Conservation (phyloP, 2,329 filamentous ascomycete species). For the Pseudogymnoascus sp. region DNA sequence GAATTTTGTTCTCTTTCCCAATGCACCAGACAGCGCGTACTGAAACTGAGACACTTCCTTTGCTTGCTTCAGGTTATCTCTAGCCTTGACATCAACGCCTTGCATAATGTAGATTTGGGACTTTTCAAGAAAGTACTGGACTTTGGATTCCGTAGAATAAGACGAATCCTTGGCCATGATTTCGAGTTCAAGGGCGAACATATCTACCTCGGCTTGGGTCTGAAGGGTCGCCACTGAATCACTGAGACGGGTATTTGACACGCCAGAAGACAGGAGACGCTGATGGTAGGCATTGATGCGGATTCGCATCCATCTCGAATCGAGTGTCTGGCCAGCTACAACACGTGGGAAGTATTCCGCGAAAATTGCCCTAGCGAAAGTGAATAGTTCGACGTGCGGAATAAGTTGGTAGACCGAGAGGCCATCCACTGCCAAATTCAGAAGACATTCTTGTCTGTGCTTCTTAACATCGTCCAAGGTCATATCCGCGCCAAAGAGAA, state of each 20-base stretch:
- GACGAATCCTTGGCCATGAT: slow-evolving; percentile 32
- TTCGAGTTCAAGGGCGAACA: slow-evolving; percentile 40
- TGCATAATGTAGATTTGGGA: slow-evolving; percentile 79
- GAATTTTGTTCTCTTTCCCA: slow-evolving; percentile 79
- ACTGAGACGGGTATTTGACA: slow-evolving; percentile 31
- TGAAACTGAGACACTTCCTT: slow-evolving; percentile 61
- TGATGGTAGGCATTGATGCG: slow-evolving; percentile 70
- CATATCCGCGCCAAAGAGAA: slow-evolving; percentile 27
- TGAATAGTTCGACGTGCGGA: slow-evolving; percentile 76
- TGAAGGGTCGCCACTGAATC: slow-evolving; percentile 56
- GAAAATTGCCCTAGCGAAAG: slow-evolving; percentile 55
- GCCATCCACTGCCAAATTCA: slow-evolving; percentile 69
- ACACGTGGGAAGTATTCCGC: slow-evolving; percentile 27
- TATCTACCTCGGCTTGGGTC: slow-evolving; percentile 50
- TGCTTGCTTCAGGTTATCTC: slow-evolving; percentile 62
- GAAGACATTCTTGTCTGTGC: slow-evolving; percentile 52
- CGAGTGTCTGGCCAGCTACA: slow-evolving; percentile 15
- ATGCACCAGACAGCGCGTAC: slow-evolving; percentile 75
- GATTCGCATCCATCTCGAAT: slow-evolving; percentile 44
- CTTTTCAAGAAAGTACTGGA: slow-evolving; percentile 72
- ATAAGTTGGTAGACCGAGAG: slow-evolving; percentile 80
- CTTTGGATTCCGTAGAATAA: slow-evolving; percentile 45
- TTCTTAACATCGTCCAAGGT: slow-evolving; percentile 34
- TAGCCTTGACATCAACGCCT: slow-evolving; percentile 69
- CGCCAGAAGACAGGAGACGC: slow-evolving; percentile 42